phyloP scores from a whole-genome alignment of 2,329 filamentous ascomycete species.

The Aspergillus quadricinctus region DNA sequence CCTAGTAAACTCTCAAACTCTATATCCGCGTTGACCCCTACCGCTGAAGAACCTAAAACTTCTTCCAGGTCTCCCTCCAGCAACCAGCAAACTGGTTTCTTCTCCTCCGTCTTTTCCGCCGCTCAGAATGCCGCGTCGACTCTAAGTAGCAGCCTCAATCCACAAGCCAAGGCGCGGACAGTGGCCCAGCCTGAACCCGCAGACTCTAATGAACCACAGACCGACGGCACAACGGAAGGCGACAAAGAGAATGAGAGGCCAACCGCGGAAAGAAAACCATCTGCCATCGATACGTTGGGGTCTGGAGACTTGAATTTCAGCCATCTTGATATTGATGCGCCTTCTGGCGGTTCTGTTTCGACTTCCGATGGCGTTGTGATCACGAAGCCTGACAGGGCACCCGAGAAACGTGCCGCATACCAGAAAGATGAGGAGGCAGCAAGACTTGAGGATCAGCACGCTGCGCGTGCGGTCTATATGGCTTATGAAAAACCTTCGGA shows the following conservation, averaged over 20 bases:
- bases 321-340: constrained; percentile 67
- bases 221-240: constrained; percentile 25
- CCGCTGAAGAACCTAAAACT: constrained; percentile 58
- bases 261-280: constrained; percentile 56
- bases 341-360: constrained; percentile 30
- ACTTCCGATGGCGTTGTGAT: constrained; percentile 37
- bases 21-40: constrained; percentile 67
- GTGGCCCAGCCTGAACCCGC: constrained; percentile 27
- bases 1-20: constrained; percentile 87
- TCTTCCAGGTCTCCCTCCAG: constrained; percentile 54
- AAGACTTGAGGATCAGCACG: constrained; percentile 56
- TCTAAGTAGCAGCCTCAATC: constrained; percentile 60
- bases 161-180: constrained; percentile 45
- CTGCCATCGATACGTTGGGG: constrained; percentile 83
- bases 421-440: constrained; percentile 50
- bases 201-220: constrained; percentile 24
- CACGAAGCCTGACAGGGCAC: constrained; percentile 29
- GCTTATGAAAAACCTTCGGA: constrained; percentile 50
- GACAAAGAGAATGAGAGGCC: constrained; percentile 24
- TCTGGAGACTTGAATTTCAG: constrained; percentile 84
- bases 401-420: constrained; percentile 30
- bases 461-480: constrained; percentile 57
- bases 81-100: constrained; percentile 64
- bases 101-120: constrained; percentile 86
- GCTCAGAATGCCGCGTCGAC: constrained; percentile 88